Base-by-base conservation (phyloP, 2,329 filamentous ascomycete genomes). In the Dothideomycetidae sp. region DNA sequence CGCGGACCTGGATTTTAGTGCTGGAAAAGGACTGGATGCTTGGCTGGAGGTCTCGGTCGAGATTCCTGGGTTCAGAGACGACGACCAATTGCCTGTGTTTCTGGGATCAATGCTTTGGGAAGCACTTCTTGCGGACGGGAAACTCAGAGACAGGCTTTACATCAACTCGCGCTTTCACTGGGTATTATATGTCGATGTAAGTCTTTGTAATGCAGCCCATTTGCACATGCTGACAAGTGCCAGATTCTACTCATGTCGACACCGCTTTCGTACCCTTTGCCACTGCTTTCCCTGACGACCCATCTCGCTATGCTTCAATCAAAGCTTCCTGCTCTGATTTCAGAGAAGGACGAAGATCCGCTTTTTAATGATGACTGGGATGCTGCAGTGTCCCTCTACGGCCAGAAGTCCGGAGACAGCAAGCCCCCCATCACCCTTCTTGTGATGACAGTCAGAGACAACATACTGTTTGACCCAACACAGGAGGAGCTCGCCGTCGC, bases 311-410 rank as follows among this genome's bases (percentile, higher is more conserved):
- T 98, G 32, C 75, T 94, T 44, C 78, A 82, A 18, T 88, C 90
- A 5, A 77, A 81, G 45, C 68, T 96, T 2, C 90, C 90, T 5
- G 72, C 76, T 16, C 68, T 94, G 36, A 83, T 83, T 55, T 94
- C 86, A 1, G 81, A 93, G 57, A 73, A 74, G 41, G 88, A 96
- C 60, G 90, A 98, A 62, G 90, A 98, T 50, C 90, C 90, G 10
- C 77, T 94, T 54, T 98, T 98, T 60, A 81, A 94, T 62, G 90
- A 98, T 61, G 90, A 98, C 63, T 98, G 90, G 90, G 83, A 81
- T 46, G 81, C 80, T 11, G 77, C 85, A 1, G 69, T 74, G 12
- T 77, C 75, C 40, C 64, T 98, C 18, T 98, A 92, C 61, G 71
- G 76, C 1, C 69, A 68, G 23, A 37, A 46, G 16, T 40, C 40